A percentile compares a stretch with the other conserved stretches of the same genome.
phyloP scores from a whole-genome alignment of 352 stramenopile species.

The Thraustotheca clavata region DNA sequence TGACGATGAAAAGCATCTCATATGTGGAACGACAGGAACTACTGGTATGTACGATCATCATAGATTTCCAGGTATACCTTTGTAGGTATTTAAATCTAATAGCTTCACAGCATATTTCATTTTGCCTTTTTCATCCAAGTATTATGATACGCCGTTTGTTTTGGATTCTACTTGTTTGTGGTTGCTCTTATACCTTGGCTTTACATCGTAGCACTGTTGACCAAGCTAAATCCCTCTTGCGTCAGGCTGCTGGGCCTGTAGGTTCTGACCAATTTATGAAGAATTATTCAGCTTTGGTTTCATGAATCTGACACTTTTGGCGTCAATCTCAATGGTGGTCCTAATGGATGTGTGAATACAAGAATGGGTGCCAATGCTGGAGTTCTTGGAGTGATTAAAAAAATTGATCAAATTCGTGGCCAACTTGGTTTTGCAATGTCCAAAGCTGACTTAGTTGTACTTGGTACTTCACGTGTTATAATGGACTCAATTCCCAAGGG shows the following conservation, averaged over 20 bases:
- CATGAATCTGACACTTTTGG: not conserved
- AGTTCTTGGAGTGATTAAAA: not conserved
- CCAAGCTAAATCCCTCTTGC: not conserved
- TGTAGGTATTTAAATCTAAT: no score
- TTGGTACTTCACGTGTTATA: not conserved
- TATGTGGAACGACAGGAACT: no score
- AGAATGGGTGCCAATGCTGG: not conserved
- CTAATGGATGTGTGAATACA: not conserved
- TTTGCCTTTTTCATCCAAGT: no score
- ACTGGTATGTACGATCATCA: no score
- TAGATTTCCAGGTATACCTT: no score
- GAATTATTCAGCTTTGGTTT: slow-evolving; percentile 2
- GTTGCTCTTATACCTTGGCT: no score
- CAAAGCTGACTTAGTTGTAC: not conserved
- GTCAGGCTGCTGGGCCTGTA: not conserved
- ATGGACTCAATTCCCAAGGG: slow-evolving; percentile 6
- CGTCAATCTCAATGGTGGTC: not conserved
- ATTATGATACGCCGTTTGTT: not conserved
- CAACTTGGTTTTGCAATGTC: not conserved
- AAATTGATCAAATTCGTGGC: not conserved
- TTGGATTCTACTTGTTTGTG: not conserved
- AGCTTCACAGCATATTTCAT: no score
- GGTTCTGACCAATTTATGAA: not conserved
- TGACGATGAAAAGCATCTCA: no score
- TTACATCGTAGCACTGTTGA: not conserved